Base-by-base conservation (phyloP, 495 filamentous ascomycete genomes). In the Aspergillus panamensis region DNA sequence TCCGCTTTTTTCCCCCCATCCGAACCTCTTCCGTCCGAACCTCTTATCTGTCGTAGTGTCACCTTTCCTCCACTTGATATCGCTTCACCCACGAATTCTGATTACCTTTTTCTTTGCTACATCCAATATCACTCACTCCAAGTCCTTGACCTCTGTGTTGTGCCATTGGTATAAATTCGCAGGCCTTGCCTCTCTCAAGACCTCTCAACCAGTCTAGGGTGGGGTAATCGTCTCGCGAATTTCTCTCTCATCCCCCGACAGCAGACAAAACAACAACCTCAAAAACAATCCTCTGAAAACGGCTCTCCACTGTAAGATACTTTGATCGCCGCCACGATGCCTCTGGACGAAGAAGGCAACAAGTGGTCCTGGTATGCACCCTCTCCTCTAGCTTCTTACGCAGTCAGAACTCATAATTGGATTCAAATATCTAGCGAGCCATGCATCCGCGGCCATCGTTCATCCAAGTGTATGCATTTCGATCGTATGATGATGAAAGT, bases 371-470 rank as follows among this genome's bases (percentile, higher is more conserved):
- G 79, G 79, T 82, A 71, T 54, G 59, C 14, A 37, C 45, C 49
- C 25, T 32, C 7, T 19, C 9, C 21, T 16, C 29, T 7, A 31
- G 47, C 4, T 21, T 47, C 10, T 19, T 20, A 37, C 32, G 19
- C 30, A 16, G 12, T 19, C 25, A 3, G 16, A 40, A 37, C 53
- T 53, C 8, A 53, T 45, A 6, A 8, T 39, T 51, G 16, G 40
- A 31, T 39, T 39, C 37, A 14, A 10, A 21, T 30, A 16, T 33
- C 14, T 66, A 94, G 90, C 67, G 85, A 87, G 76, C 86, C 88
- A 66, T 95, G 90, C 63, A 90, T 93, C 62, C 87, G 88, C 52
- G 90, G 90, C 51, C 90, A 95, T 71, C 86, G 90, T 62, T 92
- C 90, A 20, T 89, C 89, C 61, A 89, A 87, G 80, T 95, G 90